These are phyloP conservation scores for Pleurotus ostreatus DNA, from an alignment of 768 basidiomycete species.

Conservation along the genomic window DNA sequence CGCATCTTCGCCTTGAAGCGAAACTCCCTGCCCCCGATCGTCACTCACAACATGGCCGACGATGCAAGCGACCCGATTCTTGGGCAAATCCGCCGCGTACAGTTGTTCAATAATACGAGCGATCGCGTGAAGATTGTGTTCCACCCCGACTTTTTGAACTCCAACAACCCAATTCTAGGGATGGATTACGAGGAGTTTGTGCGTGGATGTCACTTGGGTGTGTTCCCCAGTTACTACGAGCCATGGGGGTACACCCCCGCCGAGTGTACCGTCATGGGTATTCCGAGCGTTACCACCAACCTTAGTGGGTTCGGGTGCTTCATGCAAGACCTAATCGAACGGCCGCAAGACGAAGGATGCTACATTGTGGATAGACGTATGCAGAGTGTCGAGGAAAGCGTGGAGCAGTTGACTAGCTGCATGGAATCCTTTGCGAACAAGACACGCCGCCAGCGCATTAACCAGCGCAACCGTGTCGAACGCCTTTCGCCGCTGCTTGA, in stretches of 20 bases:
- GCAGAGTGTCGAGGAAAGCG: slow-evolving; percentile 88
- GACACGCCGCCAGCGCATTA: slow-evolving; percentile 94
- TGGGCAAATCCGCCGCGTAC: slow-evolving; percentile 90
- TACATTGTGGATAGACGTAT: slow-evolving; percentile 93
- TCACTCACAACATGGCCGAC: slow-evolving; percentile 99
- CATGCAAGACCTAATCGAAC: slow-evolving; percentile 97
- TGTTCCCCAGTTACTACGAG: slow-evolving; percentile 98
- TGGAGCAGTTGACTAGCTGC: slow-evolving; percentile 72
- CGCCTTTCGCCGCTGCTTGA: slow-evolving; percentile 89
- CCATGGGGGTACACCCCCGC: slow-evolving; percentile 97
- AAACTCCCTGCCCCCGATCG: slow-evolving; percentile 89
- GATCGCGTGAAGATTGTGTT: slow-evolving; percentile 98
- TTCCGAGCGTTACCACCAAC: slow-evolving; percentile 96
- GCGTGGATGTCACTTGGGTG: slow-evolving; percentile 94
- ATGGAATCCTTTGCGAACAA: slow-evolving; percentile 77
- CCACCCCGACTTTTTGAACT: slow-evolving; percentile 97
- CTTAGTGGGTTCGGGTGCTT: slow-evolving; percentile 97
- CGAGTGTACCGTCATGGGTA: slow-evolving; percentile 99
- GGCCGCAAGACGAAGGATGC: slow-evolving; percentile 90
- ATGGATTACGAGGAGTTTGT: slow-evolving; percentile 99
- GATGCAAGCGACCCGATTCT: slow-evolving; percentile 90
- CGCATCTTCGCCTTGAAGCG: slow-evolving; percentile 96
- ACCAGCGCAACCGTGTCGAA: slow-evolving; percentile 98
- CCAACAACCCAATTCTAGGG: slow-evolving; percentile 95
- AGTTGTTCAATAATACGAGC: slow-evolving; percentile 81